Evolutionary conservation across 2,329 filamentous ascomycete species (phyloP).

Genomic region (Aureobasidium sp.): DNA sequence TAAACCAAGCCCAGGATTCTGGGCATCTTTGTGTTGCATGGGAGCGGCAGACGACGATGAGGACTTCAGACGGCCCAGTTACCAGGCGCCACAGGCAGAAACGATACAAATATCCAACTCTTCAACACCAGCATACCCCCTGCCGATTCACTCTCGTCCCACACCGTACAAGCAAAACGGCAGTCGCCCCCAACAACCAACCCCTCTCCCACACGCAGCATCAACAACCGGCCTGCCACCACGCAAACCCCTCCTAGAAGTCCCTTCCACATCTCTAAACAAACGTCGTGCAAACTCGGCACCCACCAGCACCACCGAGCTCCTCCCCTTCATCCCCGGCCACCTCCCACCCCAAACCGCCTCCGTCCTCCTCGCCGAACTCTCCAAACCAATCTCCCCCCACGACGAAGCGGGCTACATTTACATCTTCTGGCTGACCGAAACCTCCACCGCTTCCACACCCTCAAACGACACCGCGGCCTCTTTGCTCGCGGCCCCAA

Average conservation of each 20-base stretch:
- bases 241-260: conserved; percentile 23
- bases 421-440: conserved; percentile 97
- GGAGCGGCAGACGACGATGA: conserved; percentile 26
- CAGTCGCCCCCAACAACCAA: background rate
- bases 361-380: conserved; percentile 63
- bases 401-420: conserved; percentile 83
- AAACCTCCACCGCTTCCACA: conserved; percentile 48
- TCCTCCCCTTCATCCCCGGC: conserved; percentile 61
- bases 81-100: conserved; percentile 16
- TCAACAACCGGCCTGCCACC: background rate
- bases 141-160: conserved; percentile 11
- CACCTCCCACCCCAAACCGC: conserved; percentile 57
- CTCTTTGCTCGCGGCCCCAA: conserved; percentile 24
- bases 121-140: conserved; percentile 6
- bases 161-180: conserved; percentile 8
- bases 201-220: conserved; percentile 14
- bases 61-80: conserved; percentile 34
- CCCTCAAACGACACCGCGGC: conserved; percentile 37
- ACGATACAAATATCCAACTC: conserved; percentile 10
- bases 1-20: conserved; percentile 25
- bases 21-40: conserved; percentile 35
- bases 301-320: conserved; percentile 17
- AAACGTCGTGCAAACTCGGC: conserved; percentile 12
- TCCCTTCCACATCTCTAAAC: conserved; percentile 21
- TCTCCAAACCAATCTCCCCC: conserved; percentile 64